Percentiles rank a stretch among this genome's conserved stretches.
These are phyloP conservation scores for Globisporangium camurandrum DNA, from an alignment of 352 stramenopile genomes.

Conservation along the genomic window DNA sequence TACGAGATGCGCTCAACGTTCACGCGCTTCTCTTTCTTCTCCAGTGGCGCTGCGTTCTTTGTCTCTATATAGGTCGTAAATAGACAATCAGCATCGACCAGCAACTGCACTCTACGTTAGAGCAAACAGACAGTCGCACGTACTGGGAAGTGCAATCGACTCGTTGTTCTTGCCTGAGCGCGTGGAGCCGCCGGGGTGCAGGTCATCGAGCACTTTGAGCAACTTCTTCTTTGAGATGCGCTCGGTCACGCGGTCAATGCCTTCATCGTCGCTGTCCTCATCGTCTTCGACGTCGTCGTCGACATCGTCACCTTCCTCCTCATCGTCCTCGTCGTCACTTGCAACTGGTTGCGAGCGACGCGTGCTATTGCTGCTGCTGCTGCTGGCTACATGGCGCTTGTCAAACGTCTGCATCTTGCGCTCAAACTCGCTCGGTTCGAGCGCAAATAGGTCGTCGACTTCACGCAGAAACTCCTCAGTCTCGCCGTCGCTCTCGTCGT, in stretches of 20 bases:
- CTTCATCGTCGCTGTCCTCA: slow-evolving; percentile 20
- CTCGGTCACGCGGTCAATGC: slow-evolving; percentile 56
- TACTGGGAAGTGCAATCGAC: slow-evolving; percentile 25
- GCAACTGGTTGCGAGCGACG: not conserved
- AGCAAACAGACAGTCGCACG: not conserved
- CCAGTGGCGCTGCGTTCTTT: slow-evolving; percentile 56
- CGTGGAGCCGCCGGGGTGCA: slow-evolving; percentile 26
- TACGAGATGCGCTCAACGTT: slow-evolving; percentile 62
- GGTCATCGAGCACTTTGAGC: slow-evolving; percentile 56
- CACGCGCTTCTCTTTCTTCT: slow-evolving; percentile 61
- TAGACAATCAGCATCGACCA: too few relatives aligned
- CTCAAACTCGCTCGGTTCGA: slow-evolving; percentile 57
- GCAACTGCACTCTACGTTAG: not conserved
- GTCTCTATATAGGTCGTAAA: slow-evolving; percentile 33
- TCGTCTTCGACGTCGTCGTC: slow-evolving; percentile 19
- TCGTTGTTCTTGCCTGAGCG: slow-evolving; percentile 36
- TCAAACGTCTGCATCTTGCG: slow-evolving; percentile 45
- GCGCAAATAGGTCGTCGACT: slow-evolving; percentile 57
- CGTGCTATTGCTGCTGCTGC: slow-evolving; percentile 26
- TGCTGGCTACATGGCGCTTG: too few relatives aligned
- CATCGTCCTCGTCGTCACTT: slow-evolving; percentile 3
- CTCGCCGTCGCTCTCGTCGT: slow-evolving; percentile 38
- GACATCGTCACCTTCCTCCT: slow-evolving; percentile 8
- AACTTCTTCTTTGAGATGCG: slow-evolving; percentile 67
- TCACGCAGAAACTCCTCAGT: slow-evolving; percentile 60